Evolutionary conservation across 495 filamentous ascomycete genomes (phyloP).

Genomic region (Penicillium ochrochloron): DNA sequence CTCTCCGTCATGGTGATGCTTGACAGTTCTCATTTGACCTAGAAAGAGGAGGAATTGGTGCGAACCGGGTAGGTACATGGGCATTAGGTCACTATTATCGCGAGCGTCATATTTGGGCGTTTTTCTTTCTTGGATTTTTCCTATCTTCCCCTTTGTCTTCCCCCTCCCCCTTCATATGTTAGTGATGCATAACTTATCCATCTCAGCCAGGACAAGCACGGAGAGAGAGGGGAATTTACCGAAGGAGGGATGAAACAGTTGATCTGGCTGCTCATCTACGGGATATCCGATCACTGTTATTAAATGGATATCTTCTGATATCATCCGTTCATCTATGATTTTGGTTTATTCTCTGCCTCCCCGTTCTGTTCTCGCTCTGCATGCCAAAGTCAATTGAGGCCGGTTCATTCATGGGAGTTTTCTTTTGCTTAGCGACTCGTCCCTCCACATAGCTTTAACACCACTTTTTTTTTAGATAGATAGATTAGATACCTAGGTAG

Average conservation of each 20-base stretch:
- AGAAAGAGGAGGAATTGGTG: conserved; percentile 24
- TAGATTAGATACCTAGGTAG: conserved; percentile 36
- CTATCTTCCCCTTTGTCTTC: conserved; percentile 14
- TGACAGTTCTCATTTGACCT: conserved; percentile 19
- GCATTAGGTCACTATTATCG: conserved; percentile 24
- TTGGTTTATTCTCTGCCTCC: background rate
- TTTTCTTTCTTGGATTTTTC: background rate
- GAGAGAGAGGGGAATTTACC: background rate
- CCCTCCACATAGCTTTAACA: conserved; percentile 1
- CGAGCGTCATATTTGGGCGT: conserved; percentile 24
- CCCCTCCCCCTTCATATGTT: conserved; percentile 17
- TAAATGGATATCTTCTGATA: conserved; percentile 5
- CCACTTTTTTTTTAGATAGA: conserved; percentile 28
- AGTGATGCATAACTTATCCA: conserved; percentile 15
- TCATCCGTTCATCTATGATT: background rate
- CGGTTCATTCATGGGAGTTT: conserved; percentile 13
- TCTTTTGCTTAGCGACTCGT: conserved; percentile 16
- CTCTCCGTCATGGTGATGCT: conserved; percentile 3
- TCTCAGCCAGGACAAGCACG: background rate
- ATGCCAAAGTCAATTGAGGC: conserved; percentile 20
- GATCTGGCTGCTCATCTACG: conserved; percentile 21
- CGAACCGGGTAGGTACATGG: conserved; percentile 9
- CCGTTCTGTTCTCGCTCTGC: conserved; percentile 11
- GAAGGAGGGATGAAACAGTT: background rate
- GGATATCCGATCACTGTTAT: conserved; percentile 19